Base-by-base conservation (phyloP, 2,329 filamentous ascomycete genomes). In the Cladorrhinum sp. region DNA sequence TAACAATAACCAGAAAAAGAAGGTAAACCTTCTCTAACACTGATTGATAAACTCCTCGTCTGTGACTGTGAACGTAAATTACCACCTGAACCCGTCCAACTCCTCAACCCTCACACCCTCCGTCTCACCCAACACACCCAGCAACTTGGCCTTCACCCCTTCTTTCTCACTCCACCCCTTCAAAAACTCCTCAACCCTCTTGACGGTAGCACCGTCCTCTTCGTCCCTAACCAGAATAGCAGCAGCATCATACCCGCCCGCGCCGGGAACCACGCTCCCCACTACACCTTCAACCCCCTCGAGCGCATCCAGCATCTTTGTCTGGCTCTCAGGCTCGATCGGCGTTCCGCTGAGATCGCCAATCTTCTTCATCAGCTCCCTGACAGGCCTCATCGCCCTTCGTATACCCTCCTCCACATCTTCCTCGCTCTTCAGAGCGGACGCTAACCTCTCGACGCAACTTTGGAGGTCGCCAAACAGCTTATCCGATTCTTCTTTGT, bases 191-290 rank as follows among this genome's bases (percentile, higher is more conserved):
- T 83, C 80, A 22, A 98, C 74, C 12, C 78, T 76, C 22, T 72
- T 71, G 58, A 88, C 77, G 1, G 91, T 90, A 53, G 81, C 82
- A 38, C 79, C 80, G 57, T 90, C 86, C 36, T 79, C 80, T 57
- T 90, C 86, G 68, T 97, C 91, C 68, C 83, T 82, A 65, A 96
- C 85, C 61, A 99, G 74, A 62, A 99, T 74, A 0, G 89, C 90
- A 58, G 96, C 82, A 1, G 95, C 95, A 78, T 99, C 95, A 70
- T 90, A 97, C 0, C 95, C 95, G 9, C 95, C 95, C 0, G 95
- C 95, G 0, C 95, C 95, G 0, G 95, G 95, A 0, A 97, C 95
- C 0, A 98, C 92, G 0, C 93, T 95, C 0, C 92, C 93, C 65
- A 93, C 85, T 2, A 98, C 92, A 5, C 93, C 95, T 0, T 89